Evolutionary conservation across 148 eudicot species (phyloP), one percentile per base, ranked within the genome.

Genomic region (Tetragonia tetragonoides): DNA sequence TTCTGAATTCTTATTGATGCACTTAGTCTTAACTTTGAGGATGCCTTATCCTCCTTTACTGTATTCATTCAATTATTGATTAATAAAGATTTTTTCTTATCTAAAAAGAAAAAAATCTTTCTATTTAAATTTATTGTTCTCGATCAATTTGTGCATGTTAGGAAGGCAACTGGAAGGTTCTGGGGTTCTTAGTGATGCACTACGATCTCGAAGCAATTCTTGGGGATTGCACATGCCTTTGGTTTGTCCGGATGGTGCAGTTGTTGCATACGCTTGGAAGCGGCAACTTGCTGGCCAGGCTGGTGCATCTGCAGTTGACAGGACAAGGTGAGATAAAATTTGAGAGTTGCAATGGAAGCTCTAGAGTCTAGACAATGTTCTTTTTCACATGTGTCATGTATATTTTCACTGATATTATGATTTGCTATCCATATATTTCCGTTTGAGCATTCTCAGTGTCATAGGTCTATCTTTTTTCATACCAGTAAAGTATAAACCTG

Each of bases 241-340:
- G 84, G 98, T 96, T 78, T 96, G 99, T 81, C 99, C 99, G 60
- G 99, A 96, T 88, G 98, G 98, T 46, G 98, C 99, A 49, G 99
- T 93, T 81, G 99, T 93, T 87, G 99, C 99, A 49, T 96, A 96
- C 83, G 99, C 99, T 21, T 96, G 99, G 99, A 96, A 96, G 83
- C 92, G 99, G 16, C 99, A 96, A 85, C 99, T 96, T 89, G 99
- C 99, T 85, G 99, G 99, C 70, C 99, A 96, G 87, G 99, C 99
- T 81, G 99, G 99, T 78, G 97, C 99, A 84, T 93, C 99, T 79
- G 98, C 99, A 44, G 99, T 96, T 76, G 99, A 96, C 80, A 87
- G 99, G 81, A 96, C 99, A 64, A 90, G 98, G 99, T 95, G 53
- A 74, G 78, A 46, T 34, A 66, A 42, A 37, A 9, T 70, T 34